Percentiles rank a stretch among this genome's conserved stretches.
phyloP scores from a whole-genome alignment of 169 alveolate genomes.

The Miamiensis avidus region DNA sequence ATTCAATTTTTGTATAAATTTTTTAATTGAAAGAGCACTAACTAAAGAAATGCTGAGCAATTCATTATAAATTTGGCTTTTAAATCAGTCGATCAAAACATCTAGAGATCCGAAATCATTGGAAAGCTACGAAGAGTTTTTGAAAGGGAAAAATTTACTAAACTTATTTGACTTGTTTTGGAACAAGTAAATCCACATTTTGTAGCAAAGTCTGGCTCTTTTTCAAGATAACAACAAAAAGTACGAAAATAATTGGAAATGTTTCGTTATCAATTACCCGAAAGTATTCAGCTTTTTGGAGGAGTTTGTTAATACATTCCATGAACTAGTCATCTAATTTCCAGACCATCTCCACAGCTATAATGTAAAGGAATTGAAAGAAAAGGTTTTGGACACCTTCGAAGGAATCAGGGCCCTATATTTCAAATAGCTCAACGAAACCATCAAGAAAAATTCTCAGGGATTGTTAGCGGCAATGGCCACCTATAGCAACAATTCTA shows the following conservation, averaged over 20 bases:
- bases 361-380: background rate
- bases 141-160: constrained; percentile 10
- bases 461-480: too few relatives aligned
- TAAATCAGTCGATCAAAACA: constrained; percentile 4
- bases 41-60: background rate
- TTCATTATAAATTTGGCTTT: constrained; percentile 7
- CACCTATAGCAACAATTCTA: too few relatives aligned
- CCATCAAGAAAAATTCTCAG: too few relatives aligned
- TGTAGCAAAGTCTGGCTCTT: background rate
- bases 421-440: too few relatives aligned
- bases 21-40: background rate
- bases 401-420: background rate
- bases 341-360: constrained; percentile 7
- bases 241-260: background rate
- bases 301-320: constrained; percentile 1
- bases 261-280: constrained; percentile 1
- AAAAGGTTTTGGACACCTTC: background rate
- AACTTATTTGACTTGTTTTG: constrained; percentile 12
- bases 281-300: background rate
- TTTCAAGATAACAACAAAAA: background rate
- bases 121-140: constrained; percentile 8
- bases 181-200: constrained; percentile 7
- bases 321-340: constrained; percentile 1
- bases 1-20: too few relatives aligned
- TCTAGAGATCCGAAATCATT: constrained; percentile 21